Percentiles rank a stretch among this genome's conserved stretches.
Evolutionary conservation across 129 eudicot species (phyloP).

Genomic region (Flaveria brownii): DNA sequence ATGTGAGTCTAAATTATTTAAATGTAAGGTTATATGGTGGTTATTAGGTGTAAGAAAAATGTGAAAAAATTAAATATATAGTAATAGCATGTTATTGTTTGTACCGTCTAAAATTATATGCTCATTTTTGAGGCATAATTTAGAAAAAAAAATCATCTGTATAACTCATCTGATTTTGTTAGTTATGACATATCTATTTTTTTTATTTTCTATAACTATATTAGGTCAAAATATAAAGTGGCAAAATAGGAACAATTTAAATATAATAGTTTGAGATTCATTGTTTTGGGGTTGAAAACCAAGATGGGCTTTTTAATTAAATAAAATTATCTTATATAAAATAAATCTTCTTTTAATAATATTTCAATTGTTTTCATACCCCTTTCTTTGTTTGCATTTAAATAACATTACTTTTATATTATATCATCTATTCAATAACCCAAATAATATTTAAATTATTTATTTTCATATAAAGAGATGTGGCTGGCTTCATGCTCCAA

Average conservation of each 20-base stretch:
- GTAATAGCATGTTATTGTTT: too few species aligned
- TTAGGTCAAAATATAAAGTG: background rate
- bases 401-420: slow-evolving; percentile 19
- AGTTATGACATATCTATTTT: too few species aligned
- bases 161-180: too few species aligned
- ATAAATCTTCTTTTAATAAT: slow-evolving; percentile 30
- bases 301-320: slow-evolving; percentile 31
- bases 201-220: background rate
- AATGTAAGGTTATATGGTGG: too few species aligned
- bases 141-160: too few species aligned
- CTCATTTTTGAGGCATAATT: too few species aligned
- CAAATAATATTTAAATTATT: slow-evolving; percentile 3
- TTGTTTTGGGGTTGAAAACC: slow-evolving; percentile 39
- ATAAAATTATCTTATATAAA: slow-evolving; percentile 15
- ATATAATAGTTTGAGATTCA: slow-evolving; percentile 19
- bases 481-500: slow-evolving; percentile 50
- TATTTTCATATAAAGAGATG: slow-evolving; percentile 34
- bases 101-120: too few species aligned
- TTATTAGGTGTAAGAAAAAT: too few species aligned
- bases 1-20: too few species aligned
- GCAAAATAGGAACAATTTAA: background rate
- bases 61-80: too few species aligned
- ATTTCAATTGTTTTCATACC: slow-evolving; percentile 41
- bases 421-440: slow-evolving; percentile 4
- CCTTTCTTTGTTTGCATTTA: slow-evolving; percentile 40